Base-by-base conservation (phyloP, 495 filamentous ascomycete genomes). In the Penicillium atrosanguineum region DNA sequence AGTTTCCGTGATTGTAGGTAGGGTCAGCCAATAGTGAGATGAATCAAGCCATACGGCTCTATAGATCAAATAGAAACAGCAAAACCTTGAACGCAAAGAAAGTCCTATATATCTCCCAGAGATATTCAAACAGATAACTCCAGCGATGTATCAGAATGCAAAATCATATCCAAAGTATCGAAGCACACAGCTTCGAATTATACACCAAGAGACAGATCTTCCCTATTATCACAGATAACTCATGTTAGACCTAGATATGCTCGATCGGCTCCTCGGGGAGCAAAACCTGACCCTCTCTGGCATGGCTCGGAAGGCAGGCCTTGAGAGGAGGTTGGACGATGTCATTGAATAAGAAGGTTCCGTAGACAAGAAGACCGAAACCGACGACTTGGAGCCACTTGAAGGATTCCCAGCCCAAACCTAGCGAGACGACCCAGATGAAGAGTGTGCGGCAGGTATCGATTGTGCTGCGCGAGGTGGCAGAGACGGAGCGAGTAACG, bases 391-490 rank as follows among this genome's bases (percentile, higher is more conserved):
- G 94, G 9, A 98, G 80, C 88, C 91, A 96, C 74, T 97, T 98
- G 83, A 98, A 98, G 9, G 82, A 84, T 71, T 98, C 94, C 94
- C 94, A 98, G 47, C 94, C 91, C 0, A 98, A 81, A 7, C 87
- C 91, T 9, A 98, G 80, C 4, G 89, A 95, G 16, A 96, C 89
- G 25, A 98, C 79, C 94, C 94, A 98, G 74, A 98, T 97, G 79
- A 97, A 97, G 3, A 98, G 80, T 0, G 94, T 98, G 1, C 94
- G 87, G 76, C 91, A 97, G 1, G 95, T 98, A 67, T 98, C 94
- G 59, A 98, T 97, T 12, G 91, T 96, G 50, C 89, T 95, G 45
- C 94, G 85, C 0, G 92, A 88, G 0, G 94, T 98, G 19, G 94
- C 94, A 40, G 85, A 90, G 46, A 98, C 91, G 56, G 72, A 83